These are phyloP conservation scores for Boeremia exigua DNA, from an alignment of 2,329 filamentous ascomycete genomes.

Conservation along the genomic window DNA sequence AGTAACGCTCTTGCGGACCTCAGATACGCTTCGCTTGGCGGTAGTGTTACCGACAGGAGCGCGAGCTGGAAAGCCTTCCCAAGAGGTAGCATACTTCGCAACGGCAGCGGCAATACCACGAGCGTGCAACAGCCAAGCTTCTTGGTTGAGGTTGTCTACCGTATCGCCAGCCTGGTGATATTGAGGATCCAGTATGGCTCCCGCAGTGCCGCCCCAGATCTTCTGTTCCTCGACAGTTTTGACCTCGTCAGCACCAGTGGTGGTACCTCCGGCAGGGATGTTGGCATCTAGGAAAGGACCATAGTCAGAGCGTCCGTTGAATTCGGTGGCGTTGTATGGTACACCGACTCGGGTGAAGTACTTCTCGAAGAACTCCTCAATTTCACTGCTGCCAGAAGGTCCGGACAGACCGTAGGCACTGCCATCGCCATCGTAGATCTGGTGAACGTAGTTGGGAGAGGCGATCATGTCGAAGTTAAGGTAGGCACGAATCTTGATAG, in stretches of 20 bases:
- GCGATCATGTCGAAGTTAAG: slow-evolving; percentile 54
- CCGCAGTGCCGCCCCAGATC: slow-evolving; percentile 44
- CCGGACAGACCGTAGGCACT: slow-evolving; percentile 39
- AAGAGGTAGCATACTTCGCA: slow-evolving; percentile 38
- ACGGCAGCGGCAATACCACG: slow-evolving; percentile 46
- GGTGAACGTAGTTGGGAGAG: slow-evolving; percentile 45
- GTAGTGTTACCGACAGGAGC: slow-evolving; percentile 24
- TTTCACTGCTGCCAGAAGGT: slow-evolving; percentile 39
- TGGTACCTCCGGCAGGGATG: slow-evolving; percentile 46
- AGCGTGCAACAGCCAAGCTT: slow-evolving; percentile 40
- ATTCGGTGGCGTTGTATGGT: slow-evolving; percentile 40
- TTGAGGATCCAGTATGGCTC: slow-evolving; percentile 34
- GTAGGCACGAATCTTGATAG: slow-evolving; percentile 46
- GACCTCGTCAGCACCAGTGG: slow-evolving; percentile 47
- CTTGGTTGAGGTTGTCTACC: slow-evolving; percentile 42
- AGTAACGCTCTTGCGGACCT: slow-evolving; percentile 18
- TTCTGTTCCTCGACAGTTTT: slow-evolving; percentile 46
- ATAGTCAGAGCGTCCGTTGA: slow-evolving; percentile 50
- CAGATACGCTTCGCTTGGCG: slow-evolving; percentile 21
- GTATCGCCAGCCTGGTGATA: slow-evolving; percentile 48
- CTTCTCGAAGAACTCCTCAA: slow-evolving; percentile 43
- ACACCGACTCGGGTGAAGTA: slow-evolving; percentile 38
- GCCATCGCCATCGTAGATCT: slow-evolving; percentile 48
- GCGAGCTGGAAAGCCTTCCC: slow-evolving; percentile 38
- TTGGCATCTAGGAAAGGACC: slow-evolving; percentile 44